Percentiles rank a stretch among this genome's conserved stretches.
These are phyloP conservation scores for Harrya chromipes DNA, from an alignment of 768 basidiomycete genomes.

Conservation along the genomic window DNA sequence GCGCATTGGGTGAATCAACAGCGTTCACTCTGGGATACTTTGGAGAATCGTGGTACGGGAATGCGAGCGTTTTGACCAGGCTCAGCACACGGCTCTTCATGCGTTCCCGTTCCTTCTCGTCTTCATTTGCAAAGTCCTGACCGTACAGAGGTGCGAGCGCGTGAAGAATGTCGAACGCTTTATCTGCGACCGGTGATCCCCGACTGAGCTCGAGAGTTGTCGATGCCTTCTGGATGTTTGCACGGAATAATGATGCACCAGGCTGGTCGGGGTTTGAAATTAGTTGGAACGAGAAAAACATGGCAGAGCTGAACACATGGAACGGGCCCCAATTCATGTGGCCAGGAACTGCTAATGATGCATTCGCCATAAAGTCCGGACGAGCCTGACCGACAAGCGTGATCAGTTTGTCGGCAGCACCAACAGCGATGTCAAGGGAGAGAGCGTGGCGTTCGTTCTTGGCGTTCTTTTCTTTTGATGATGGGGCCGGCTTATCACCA, in stretches of 20 bases:
- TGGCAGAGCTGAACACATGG: slow-evolving; percentile 82
- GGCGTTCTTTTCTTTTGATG: slow-evolving; percentile 28
- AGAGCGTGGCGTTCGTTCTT: slow-evolving; percentile 44
- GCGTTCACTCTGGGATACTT: slow-evolving; percentile 45
- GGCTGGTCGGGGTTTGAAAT: slow-evolving; percentile 78
- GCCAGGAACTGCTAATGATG: slow-evolving; percentile 68
- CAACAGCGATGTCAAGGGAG: slow-evolving; percentile 71
- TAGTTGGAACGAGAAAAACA: slow-evolving; percentile 91
- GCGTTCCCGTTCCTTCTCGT: slow-evolving; percentile 51
- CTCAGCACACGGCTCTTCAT: slow-evolving; percentile 59
- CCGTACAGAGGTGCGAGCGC: slow-evolving; percentile 74
- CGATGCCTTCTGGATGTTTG: slow-evolving; percentile 69
- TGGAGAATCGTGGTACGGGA: slow-evolving; percentile 75
- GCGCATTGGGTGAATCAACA: slow-evolving; percentile 47
- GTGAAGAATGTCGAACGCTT: slow-evolving; percentile 66
- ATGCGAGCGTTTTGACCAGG: slow-evolving; percentile 71
- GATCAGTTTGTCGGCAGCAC: slow-evolving; percentile 75
- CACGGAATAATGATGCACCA: slow-evolving; percentile 72
- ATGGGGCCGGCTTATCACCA: slow-evolving; percentile 27
- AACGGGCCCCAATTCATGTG: slow-evolving; percentile 85
- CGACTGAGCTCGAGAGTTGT: slow-evolving; percentile 62
- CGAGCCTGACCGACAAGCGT: slow-evolving; percentile 73
- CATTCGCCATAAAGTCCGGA: slow-evolving; percentile 70
- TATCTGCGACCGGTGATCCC: slow-evolving; percentile 68
- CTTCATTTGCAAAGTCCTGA: slow-evolving; percentile 53